These are phyloP conservation scores for Globisporangium carolinianum DNA, from an alignment of 352 stramenopile species.

Conservation along the genomic window DNA sequence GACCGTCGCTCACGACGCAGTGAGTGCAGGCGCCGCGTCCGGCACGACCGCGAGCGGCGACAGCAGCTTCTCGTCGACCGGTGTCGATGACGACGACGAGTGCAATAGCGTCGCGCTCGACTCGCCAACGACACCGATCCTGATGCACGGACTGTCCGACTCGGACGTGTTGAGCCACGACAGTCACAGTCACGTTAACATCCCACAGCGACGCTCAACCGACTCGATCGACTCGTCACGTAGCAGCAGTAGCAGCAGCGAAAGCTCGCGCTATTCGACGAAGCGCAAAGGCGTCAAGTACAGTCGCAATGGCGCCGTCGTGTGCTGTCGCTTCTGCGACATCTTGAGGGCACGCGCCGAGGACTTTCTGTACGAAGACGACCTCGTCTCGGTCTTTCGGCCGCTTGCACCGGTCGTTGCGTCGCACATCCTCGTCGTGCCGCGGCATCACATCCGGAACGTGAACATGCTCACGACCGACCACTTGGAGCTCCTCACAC, in stretches of 20 bases:
- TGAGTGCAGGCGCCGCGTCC: not conserved
- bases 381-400: slow-evolving; percentile 67
- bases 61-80: slow-evolving; percentile 15
- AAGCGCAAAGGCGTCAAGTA: slow-evolving; percentile 78
- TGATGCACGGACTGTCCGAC: slow-evolving; percentile 33
- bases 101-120: slow-evolving; percentile 8
- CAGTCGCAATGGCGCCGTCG: slow-evolving; percentile 40
- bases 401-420: slow-evolving; percentile 59
- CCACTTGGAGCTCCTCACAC: slow-evolving; percentile 52
- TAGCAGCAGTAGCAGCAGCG: slow-evolving; percentile 16
- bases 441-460: slow-evolving; percentile 79
- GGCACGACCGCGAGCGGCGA: slow-evolving; percentile 5
- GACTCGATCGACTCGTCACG: slow-evolving; percentile 13
- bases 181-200: slow-evolving; percentile 7
- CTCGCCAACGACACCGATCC: slow-evolving; percentile 6
- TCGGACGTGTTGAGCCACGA: slow-evolving; percentile 28
- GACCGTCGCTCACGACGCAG: not conserved
- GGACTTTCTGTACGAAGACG: slow-evolving; percentile 78
- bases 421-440: slow-evolving; percentile 79
- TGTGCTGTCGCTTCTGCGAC: slow-evolving; percentile 82
- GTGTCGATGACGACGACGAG: slow-evolving; percentile 6
- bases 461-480: slow-evolving; percentile 66
- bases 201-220: slow-evolving; percentile 10
- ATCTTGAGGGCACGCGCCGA: slow-evolving; percentile 58
- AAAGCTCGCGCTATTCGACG: slow-evolving; percentile 32